Evolutionary conservation across 2,329 filamentous ascomycete genomes (phyloP).

Genomic region (Akanthomyces muscarius): DNA sequence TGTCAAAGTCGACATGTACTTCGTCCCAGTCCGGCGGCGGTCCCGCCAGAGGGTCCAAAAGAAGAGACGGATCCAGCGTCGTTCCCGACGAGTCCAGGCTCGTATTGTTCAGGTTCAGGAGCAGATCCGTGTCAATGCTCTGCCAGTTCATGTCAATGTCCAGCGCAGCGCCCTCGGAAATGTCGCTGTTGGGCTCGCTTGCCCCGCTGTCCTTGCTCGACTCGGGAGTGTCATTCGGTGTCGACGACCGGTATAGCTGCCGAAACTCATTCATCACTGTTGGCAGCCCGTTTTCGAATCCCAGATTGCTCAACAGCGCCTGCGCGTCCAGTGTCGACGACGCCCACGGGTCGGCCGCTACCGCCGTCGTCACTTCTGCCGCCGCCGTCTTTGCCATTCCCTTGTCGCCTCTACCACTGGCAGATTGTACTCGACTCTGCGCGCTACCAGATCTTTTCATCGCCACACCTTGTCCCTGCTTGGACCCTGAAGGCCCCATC

Average conservation of each 20-base stretch:
- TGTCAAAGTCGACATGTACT: constrained; percentile 46
- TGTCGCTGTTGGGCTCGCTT: constrained; percentile 60
- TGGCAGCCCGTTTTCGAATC: constrained; percentile 31
- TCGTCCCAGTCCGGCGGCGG: constrained; percentile 46
- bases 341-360: constrained; percentile 32
- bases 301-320: constrained; percentile 32
- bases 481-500: constrained; percentile 43
- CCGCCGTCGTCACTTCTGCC: constrained; percentile 18
- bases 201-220: constrained; percentile 57
- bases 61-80: constrained; percentile 27
- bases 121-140: constrained; percentile 43
- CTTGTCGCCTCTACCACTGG: constrained; percentile 28
- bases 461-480: constrained; percentile 44
- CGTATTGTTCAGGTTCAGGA: constrained; percentile 40
- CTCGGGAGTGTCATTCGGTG: constrained; percentile 61
- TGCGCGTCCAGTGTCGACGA: constrained; percentile 50
- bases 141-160: constrained; percentile 53
- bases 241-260: constrained; percentile 48
- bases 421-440: constrained; percentile 35
- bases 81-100: constrained; percentile 23
- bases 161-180: constrained; percentile 50
- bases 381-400: constrained; percentile 27
- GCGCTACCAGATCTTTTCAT: constrained; percentile 50
- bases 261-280: constrained; percentile 51
- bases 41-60: constrained; percentile 25